Base-by-base conservation (phyloP, 352 stramenopile genomes). In the Peronosclerospora sorghi region DNA sequence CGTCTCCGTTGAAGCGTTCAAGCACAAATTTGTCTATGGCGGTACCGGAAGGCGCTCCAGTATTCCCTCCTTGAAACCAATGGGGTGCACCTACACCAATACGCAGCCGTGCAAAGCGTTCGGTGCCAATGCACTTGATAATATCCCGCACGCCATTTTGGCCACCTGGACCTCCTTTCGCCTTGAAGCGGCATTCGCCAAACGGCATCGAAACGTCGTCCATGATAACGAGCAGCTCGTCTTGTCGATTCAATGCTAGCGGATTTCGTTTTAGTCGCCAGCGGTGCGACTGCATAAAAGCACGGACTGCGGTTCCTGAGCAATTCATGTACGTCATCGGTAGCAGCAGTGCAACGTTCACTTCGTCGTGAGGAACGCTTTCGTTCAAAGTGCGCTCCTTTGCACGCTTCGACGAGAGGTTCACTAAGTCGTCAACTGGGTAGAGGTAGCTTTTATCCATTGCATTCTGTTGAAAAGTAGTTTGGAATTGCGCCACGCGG, bases 271-370 rank as follows among this genome's bases (percentile, higher is more conserved):
- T 93, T 15, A 93, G 62, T 17, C 77, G 71, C 73, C 79, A 93
- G 15, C 65, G 73, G 35, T 92, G 75, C 14, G 58, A 58, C 45
- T 86, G 66, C 73, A 92, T 86, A 37, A 89, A 90, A 9, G 69
- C 70, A 34, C 75, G 62, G 15, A 92, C 80, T 0, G 77, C 70
- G 23, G 67, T 73, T 13, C 80, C 80, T 7, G 75, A 89, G 41
- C 77, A 78, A 54, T 93, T 93, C 81, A 93, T 93, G 54, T 77
- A 93, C 7, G 81, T 93, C 6, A 62, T 73, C 0, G 81, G 81
- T 12, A 83, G 57, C 39, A 93, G 53, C 34, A 89, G 36, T 15
- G 79, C 75, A 24, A 91, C 69, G 45, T 90, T 86, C 24, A 89
- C 80, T 21, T 65, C 41, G 5, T 68, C 54, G 40, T 90, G 78